A percentile compares a stretch with the other conserved stretches of the same genome.
phyloP scores from a whole-genome alignment of 257 asterid species.

The Capsicum rhomboideum region DNA sequence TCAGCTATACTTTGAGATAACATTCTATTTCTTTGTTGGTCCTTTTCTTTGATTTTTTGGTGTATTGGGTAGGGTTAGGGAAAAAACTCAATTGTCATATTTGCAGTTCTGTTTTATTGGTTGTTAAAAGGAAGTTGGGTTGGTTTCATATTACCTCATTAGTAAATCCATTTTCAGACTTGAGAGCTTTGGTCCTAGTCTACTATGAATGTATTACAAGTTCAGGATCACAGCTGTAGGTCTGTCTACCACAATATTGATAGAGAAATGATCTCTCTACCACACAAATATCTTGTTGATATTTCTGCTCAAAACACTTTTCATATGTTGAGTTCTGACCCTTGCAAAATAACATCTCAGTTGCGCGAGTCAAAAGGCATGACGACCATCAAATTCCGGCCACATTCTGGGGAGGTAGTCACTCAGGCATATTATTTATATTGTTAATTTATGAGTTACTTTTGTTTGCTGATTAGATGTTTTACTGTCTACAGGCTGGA shows the following conservation, averaged over 20 bases:
- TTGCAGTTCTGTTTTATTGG: neutral
- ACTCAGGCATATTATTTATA: neutral
- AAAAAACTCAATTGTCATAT: neutral
- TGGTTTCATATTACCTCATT: neutral
- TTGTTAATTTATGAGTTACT: neutral
- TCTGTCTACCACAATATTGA: neutral
- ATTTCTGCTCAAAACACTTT: neutral
- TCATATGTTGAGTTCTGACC: slow-evolving; percentile 2
- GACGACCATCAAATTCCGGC: slow-evolving; percentile 92
- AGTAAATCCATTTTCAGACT: neutral
- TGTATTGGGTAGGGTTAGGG: neutral
- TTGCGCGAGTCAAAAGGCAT: slow-evolving; percentile 96
- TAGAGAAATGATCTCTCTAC: neutral
- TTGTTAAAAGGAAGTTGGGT: neutral
- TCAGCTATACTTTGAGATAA: neutral
- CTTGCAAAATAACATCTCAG: slow-evolving; percentile 32
- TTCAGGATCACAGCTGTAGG: neutral
- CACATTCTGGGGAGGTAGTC: slow-evolving; percentile 95
- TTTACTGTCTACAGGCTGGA: slow-evolving; percentile 64
- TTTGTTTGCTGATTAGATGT: slow-evolving; percentile 2
- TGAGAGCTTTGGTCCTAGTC: neutral
- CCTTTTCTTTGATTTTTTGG: neutral
- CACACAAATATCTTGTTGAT: neutral
- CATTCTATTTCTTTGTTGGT: neutral
- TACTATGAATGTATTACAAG: neutral